Percentiles rank a stretch among this genome's conserved stretches.
Evolutionary conservation across 2,329 filamentous ascomycete genomes (phyloP).

Genomic region (Helotiales sp.): DNA sequence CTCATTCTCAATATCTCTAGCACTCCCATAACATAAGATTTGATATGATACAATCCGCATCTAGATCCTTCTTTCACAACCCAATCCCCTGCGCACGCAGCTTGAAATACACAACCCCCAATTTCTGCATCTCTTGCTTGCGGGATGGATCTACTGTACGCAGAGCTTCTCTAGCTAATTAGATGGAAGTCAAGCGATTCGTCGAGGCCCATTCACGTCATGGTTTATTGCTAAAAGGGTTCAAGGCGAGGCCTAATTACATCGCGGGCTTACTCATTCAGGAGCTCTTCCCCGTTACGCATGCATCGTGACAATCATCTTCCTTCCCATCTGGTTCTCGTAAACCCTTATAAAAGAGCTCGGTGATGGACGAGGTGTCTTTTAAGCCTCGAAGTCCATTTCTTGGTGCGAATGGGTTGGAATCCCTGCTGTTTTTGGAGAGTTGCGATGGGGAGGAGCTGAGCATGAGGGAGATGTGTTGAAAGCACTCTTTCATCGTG

Average conservation of each 20-base stretch:
- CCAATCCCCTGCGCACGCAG: conserved; percentile 21
- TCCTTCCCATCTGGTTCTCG: not conserved
- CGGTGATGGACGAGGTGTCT: not conserved
- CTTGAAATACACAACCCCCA: conserved; percentile 22
- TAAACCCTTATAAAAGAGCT: conserved; percentile 3
- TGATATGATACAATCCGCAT: conserved; percentile 10
- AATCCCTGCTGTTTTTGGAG: conserved; percentile 1
- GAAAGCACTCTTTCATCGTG: conserved; percentile 8
- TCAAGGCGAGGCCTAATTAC: not conserved
- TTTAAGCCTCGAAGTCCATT: conserved; percentile 17
- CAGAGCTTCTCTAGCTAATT: conserved; percentile 20
- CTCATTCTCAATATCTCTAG: conserved; percentile 21
- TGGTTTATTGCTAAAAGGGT: not conserved
- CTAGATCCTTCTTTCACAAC: not conserved
- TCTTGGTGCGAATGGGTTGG: not conserved
- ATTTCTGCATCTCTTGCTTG: conserved; percentile 13
- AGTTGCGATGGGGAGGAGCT: conserved; percentile 11
- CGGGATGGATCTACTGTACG: not conserved
- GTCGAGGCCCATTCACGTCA: conserved; percentile 9
- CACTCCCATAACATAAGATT: conserved; percentile 2
- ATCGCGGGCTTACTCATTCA: conserved; percentile 19
- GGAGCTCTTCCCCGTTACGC: conserved; percentile 21
- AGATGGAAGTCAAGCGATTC: not conserved
- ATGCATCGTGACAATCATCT: conserved; percentile 17
- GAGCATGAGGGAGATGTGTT: conserved; percentile 17